Evolutionary conservation across 2,329 filamentous ascomycete genomes (phyloP).

Genomic region (Juglanconis sp.): DNA sequence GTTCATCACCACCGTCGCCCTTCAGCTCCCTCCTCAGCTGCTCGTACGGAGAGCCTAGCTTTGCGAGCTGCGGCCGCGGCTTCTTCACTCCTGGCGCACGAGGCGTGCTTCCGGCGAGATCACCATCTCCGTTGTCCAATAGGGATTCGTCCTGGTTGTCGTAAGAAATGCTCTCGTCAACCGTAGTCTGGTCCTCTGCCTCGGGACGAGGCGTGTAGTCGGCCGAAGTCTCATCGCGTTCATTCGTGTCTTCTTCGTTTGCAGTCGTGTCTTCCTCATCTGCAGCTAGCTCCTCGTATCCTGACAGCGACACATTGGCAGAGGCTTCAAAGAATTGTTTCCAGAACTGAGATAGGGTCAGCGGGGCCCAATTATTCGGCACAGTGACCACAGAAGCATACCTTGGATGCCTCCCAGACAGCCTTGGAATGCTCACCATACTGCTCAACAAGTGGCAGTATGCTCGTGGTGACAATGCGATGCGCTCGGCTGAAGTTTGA

Average conservation of each 20-base stretch:
- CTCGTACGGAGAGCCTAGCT: conserved; percentile 76
- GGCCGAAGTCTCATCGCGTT: conserved; percentile 50
- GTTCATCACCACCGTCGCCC: conserved; percentile 28
- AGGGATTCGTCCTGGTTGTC: conserved; percentile 58
- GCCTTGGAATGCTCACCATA: conserved; percentile 91
- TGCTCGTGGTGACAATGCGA: conserved; percentile 89
- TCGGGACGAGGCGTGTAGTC: conserved; percentile 28
- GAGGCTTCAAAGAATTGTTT: conserved; percentile 99
- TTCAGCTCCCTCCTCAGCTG: conserved; percentile 65
- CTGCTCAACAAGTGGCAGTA: conserved; percentile 88
- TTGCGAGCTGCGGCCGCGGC: conserved; percentile 53
- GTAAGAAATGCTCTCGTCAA: conserved; percentile 26
- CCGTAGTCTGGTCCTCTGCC: conserved; percentile 32
- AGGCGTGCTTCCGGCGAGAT: conserved; percentile 66
- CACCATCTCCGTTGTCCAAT: conserved; percentile 58
- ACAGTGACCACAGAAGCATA: conserved; percentile 32
- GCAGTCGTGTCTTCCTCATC: conserved; percentile 54
- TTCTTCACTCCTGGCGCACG: conserved; percentile 52
- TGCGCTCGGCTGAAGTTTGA: conserved; percentile 97
- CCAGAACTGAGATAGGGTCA: conserved; percentile 69
- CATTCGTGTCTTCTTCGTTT: conserved; percentile 50
- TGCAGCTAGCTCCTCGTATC: conserved; percentile 80
- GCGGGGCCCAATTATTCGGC: neutral
- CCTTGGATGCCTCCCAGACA: conserved; percentile 97
- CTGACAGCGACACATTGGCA: conserved; percentile 92